phyloP scores from a whole-genome alignment of 768 basidiomycete species.

The Amanita brunnescens region DNA sequence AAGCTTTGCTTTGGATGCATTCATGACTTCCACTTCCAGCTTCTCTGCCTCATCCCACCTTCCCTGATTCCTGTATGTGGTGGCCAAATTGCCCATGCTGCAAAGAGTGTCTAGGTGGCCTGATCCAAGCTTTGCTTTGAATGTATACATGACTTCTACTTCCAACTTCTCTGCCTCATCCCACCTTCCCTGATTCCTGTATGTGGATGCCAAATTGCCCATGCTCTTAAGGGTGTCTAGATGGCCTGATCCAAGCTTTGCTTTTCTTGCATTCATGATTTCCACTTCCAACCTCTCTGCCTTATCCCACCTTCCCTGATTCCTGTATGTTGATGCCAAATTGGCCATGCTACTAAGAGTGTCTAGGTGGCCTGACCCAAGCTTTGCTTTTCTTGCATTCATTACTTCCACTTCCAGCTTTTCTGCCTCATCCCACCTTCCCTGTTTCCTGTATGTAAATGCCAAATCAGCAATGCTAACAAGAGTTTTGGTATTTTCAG shows the following conservation, averaged over 20 bases:
- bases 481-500: neutral
- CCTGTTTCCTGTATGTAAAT: neutral
- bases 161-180: neutral
- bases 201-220: neutral
- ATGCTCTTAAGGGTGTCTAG: neutral
- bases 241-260: neutral
- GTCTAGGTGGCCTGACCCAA: too few species aligned
- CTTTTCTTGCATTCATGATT: neutral
- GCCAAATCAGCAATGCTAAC: neutral
- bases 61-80: neutral
- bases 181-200: neutral
- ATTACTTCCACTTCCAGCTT: too few species aligned
- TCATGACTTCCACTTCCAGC: neutral
- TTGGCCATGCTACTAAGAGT: too few species aligned
- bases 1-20: neutral
- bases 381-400: too few species aligned
- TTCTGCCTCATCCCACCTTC: too few species aligned
- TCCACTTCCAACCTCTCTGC: too few species aligned
- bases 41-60: neutral
- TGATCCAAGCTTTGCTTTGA: neutral
- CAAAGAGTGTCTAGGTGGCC: neutral
- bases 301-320: too few species aligned
- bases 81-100: neutral
- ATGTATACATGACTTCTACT: neutral
- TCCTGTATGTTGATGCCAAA: too few species aligned